Evolutionary conservation across 352 stramenopile genomes (phyloP).

Genomic region (Phytophthora crassamura): DNA sequence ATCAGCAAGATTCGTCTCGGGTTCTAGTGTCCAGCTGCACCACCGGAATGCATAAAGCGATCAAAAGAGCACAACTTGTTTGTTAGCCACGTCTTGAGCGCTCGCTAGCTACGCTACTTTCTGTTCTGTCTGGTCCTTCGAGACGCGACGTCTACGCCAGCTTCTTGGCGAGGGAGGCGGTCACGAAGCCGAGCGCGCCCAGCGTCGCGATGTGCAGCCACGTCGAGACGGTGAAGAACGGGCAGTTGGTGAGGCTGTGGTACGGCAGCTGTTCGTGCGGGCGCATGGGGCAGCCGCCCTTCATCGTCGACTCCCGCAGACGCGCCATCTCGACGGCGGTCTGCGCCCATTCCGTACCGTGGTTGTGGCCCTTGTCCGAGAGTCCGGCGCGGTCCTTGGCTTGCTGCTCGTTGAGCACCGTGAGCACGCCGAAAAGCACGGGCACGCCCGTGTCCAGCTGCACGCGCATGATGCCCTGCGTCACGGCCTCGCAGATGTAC

Average conservation of each 20-base stretch:
- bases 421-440: slow-evolving; percentile 95
- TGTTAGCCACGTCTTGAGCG: slow-evolving; percentile 13
- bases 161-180: slow-evolving; percentile 61
- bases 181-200: slow-evolving; percentile 58
- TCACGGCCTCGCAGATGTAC: slow-evolving; percentile 98
- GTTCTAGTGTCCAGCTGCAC: slow-evolving; percentile 43
- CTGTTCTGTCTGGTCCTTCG: background rate
- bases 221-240: slow-evolving; percentile 80
- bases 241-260: slow-evolving; percentile 75
- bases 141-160: slow-evolving; percentile 38
- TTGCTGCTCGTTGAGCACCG: slow-evolving; percentile 96
- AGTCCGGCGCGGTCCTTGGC: slow-evolving; percentile 92
- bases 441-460: slow-evolving; percentile 91
- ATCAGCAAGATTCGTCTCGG: slow-evolving; percentile 70
- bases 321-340: slow-evolving; percentile 97
- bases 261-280: slow-evolving; percentile 69
- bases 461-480: slow-evolving; percentile 97
- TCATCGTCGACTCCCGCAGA: slow-evolving; percentile 76
- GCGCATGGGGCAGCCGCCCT: slow-evolving; percentile 75
- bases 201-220: slow-evolving; percentile 81
- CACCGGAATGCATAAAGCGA: slow-evolving; percentile 17
- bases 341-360: slow-evolving; percentile 96
- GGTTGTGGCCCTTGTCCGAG: slow-evolving; percentile 91
- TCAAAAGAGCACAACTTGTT: slow-evolving; percentile 19
- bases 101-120: slow-evolving; percentile 15